phyloP scores from a whole-genome alignment of 345 rosid genomes.

The Turnera subulata region DNA sequence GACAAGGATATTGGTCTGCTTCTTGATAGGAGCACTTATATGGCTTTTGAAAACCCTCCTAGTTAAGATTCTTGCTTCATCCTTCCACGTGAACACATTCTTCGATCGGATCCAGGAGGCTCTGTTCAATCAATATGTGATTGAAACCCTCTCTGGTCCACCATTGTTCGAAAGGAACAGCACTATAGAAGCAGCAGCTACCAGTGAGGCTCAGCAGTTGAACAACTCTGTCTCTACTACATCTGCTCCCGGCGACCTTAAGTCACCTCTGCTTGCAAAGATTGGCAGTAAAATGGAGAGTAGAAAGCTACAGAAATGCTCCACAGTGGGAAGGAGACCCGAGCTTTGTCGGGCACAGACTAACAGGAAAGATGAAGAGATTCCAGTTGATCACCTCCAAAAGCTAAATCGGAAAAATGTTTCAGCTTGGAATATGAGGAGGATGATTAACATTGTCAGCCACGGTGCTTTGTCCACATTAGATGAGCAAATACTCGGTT shows the following conservation, averaged over 20 bases:
- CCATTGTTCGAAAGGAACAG: conserved; percentile 16
- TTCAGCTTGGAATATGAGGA: not conserved
- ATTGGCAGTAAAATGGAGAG: not conserved
- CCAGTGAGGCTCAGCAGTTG: conserved; percentile 1
- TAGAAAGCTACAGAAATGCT: conserved; percentile 3
- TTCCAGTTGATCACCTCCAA: not conserved
- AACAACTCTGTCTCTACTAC: not conserved
- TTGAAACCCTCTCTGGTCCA: conserved; percentile 35
- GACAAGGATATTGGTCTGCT: conserved; percentile 37
- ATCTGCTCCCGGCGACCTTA: conserved; percentile 9
- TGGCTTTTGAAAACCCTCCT: conserved; percentile 51
- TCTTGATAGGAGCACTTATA: conserved; percentile 33
- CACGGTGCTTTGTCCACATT: not conserved
- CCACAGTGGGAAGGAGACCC: conserved; percentile 13
- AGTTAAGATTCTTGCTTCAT: conserved; percentile 46
- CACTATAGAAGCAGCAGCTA: conserved; percentile 4
- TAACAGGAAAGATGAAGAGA: conserved; percentile 7
- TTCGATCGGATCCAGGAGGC: conserved; percentile 54
- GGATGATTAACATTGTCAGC: not conserved
- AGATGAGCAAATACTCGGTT: not conserved
- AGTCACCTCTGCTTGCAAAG: conserved; percentile 18
- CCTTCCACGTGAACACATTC: conserved; percentile 42
- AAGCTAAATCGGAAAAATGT: not conserved
- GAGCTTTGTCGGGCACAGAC: conserved; percentile 9
- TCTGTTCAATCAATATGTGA: conserved; percentile 42